Evolutionary conservation across 163 green algal species (phyloP).

Genomic region (Scenedesmus sp.): DNA sequence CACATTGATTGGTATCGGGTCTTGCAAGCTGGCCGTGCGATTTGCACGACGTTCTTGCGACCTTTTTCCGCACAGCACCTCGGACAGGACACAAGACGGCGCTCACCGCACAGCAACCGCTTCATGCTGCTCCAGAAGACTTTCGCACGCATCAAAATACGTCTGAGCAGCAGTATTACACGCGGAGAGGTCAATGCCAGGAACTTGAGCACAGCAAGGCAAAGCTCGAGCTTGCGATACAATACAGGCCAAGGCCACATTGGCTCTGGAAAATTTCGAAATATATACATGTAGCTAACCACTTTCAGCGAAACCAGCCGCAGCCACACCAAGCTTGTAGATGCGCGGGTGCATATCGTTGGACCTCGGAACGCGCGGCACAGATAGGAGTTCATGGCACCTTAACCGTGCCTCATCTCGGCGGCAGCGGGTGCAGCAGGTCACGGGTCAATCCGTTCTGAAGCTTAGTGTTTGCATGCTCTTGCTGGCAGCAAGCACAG

Average conservation of each 20-base stretch:
- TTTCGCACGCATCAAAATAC: background rate
- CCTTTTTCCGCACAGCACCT: background rate
- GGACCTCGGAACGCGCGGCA: background rate
- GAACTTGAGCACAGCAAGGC: background rate
- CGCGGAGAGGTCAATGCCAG: background rate
- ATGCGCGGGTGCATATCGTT: background rate
- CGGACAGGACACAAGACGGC: background rate
- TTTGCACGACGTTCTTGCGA: too few species aligned
- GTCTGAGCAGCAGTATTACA: background rate
- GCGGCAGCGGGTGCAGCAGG: background rate
- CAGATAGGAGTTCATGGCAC: background rate
- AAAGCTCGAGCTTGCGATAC: background rate
- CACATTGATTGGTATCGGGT: too few species aligned
- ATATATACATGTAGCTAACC: background rate
- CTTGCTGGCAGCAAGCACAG: background rate
- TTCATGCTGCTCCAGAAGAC: background rate
- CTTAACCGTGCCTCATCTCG: background rate
- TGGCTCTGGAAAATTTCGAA: too few species aligned
- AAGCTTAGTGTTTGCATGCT: background rate
- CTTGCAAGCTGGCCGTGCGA: too few species aligned
- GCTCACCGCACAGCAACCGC: background rate
- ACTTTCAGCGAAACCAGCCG: background rate
- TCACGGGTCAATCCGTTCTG: background rate
- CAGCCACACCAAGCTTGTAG: background rate
- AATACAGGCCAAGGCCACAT: background rate